These are phyloP conservation scores for Corniculantispora saksenae DNA, from an alignment of 2,329 filamentous ascomycete genomes.

Conservation along the genomic window DNA sequence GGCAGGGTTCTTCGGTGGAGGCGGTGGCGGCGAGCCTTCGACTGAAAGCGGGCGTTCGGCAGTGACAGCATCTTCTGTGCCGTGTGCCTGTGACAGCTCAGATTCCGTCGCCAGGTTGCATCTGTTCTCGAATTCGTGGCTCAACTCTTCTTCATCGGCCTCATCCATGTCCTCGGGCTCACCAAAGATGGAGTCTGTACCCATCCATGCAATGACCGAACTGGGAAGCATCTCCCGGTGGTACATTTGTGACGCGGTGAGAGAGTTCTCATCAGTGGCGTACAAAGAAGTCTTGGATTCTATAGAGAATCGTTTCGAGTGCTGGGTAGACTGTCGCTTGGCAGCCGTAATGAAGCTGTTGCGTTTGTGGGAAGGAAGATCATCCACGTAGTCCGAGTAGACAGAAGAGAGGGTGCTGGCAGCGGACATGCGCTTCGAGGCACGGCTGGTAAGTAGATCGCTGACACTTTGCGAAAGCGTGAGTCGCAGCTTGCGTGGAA, in stretches of 20 bases:
- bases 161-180: conserved; percentile 1
- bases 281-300: conserved; percentile 5
- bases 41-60: neutral
- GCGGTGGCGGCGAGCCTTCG: conserved; percentile 11
- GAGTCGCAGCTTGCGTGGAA: conserved; percentile 41
- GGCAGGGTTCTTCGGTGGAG: conserved; percentile 20
- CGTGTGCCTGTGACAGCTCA: neutral
- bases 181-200: neutral
- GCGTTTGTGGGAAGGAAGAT: conserved; percentile 25
- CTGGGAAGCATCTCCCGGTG: conserved; percentile 17
- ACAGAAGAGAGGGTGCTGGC: conserved; percentile 48
- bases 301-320: neutral
- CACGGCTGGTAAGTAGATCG: conserved; percentile 56
- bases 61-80: neutral
- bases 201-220: conserved; percentile 16
- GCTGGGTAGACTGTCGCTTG: neutral
- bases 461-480: conserved; percentile 57
- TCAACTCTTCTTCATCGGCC: neutral
- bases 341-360: conserved; percentile 18
- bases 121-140: neutral
- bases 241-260: conserved; percentile 17
- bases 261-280: neutral
- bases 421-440: conserved; percentile 48
- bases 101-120: neutral
- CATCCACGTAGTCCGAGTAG: conserved; percentile 55